Base-by-base conservation (phyloP, 805 yeast species). In the Barnettozyma salicaria region DNA sequence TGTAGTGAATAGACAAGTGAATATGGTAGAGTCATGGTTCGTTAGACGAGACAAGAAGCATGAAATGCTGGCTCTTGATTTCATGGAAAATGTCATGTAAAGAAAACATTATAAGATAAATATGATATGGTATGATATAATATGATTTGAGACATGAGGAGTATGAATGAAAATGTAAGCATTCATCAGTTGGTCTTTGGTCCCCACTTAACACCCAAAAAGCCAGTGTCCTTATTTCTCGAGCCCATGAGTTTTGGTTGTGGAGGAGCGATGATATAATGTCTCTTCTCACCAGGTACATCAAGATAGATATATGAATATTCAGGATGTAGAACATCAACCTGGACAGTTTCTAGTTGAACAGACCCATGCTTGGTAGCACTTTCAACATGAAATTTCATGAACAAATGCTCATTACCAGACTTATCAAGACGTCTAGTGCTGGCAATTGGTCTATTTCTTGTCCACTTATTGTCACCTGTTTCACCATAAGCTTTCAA, bases 321-420 rank as follows among this genome's bases (percentile, higher is more conserved):
- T 36, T 81, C 82, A 22, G 87, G 82, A 43, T 73, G 76, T 44
- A 74, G 73, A 12, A 76, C 72, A 33, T 72, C 75, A 29, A 66
- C 62, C 48, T 82, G 87, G 28, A 83, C 67, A 36, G 92, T 90
- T 60, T 89, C 96, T 48, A 87, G 68, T 41, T 80, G 77, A 3
- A 83, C 95, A 12, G 78, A 65, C 9, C 86, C 96, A 42, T 72
- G 72, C 37, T 65, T 74, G 17, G 66, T 57, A 22, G 71, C 72
- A 28, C 94, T 78, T 56, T 85, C 89, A 28, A 89, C 90, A 52
- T 82, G 88, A 60, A 88, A 88, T 56, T 81, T 78, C 92, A 89
- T 82, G 41, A 78, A 67, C 50, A 84, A 68, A 49, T 83, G 94
- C 47, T 84, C 92, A 49, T 78, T 75, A 2, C 95, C 95, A 41